Percentiles rank a stretch among this genome's conserved stretches.
Evolutionary conservation across 208 protist genomes (phyloP).

Genomic region (Acanthamoeba lugdunensis): DNA sequence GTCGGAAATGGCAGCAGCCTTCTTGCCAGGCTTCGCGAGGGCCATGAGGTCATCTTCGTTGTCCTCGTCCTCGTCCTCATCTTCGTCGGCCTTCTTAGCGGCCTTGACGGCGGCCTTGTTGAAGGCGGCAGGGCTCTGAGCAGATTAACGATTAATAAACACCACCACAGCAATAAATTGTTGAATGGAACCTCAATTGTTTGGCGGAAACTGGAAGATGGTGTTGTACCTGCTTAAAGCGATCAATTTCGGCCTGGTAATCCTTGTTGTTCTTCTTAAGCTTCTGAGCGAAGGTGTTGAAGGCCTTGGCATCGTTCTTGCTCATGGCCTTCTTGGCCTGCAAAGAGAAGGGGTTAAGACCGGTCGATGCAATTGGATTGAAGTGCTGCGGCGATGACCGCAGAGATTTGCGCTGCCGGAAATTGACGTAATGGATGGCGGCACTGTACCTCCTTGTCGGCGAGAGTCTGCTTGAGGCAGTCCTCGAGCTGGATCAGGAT

Average conservation of each 20-base stretch:
- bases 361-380: too few relatives aligned
- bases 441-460: constrained; percentile 44
- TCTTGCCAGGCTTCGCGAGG: neutral
- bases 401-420: neutral
- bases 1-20: constrained; percentile 5
- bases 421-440: neutral
- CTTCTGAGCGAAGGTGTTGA: constrained; percentile 51
- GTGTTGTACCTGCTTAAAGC: neutral
- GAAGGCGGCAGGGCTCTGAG: constrained; percentile 1
- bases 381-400: too few relatives aligned
- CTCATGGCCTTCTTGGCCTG: constrained; percentile 64
- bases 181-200: neutral
- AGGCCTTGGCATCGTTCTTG: constrained; percentile 32
- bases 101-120: constrained; percentile 42
- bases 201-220: neutral
- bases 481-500: constrained; percentile 58
- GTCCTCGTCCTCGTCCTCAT: constrained; percentile 20
- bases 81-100: constrained; percentile 8
- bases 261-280: constrained; percentile 70
- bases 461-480: constrained; percentile 34
- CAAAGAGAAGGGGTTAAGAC: neutral
- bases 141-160: neutral
- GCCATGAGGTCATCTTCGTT: neutral
- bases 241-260: constrained; percentile 52
- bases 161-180: neutral